A percentile compares a stretch with the other conserved stretches of the same genome.
phyloP scores from a whole-genome alignment of 2,329 filamentous ascomycete species.

The Sporothrix schenckii region DNA sequence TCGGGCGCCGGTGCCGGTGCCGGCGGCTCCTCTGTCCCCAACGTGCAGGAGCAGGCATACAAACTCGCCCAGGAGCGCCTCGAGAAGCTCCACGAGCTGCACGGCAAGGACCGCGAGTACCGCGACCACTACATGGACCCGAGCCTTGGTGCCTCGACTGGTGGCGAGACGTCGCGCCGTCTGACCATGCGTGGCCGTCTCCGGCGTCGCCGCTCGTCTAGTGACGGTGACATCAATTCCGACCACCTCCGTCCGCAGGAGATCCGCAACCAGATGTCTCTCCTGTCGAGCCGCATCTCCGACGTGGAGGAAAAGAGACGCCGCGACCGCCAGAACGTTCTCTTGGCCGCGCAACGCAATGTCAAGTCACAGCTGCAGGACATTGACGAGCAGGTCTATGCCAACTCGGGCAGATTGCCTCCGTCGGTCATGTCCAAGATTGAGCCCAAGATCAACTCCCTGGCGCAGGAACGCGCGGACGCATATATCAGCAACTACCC shows the following conservation, averaged over 20 bases:
- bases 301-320: slow-evolving; percentile 72
- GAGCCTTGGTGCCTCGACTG: slow-evolving; percentile 46
- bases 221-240: slow-evolving; percentile 64
- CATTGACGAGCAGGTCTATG: slow-evolving; percentile 80
- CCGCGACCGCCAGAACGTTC: slow-evolving; percentile 71
- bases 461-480: slow-evolving; percentile 68
- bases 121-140: slow-evolving; percentile 70
- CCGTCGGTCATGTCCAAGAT: slow-evolving; percentile 72
- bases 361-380: slow-evolving; percentile 76
- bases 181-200: slow-evolving; percentile 59
- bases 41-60: slow-evolving; percentile 83
- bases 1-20: background rate
- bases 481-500: slow-evolving; percentile 59
- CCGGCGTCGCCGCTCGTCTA: slow-evolving; percentile 63
- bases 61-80: slow-evolving; percentile 82
- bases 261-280: slow-evolving; percentile 55
- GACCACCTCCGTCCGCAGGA: slow-evolving; percentile 71
- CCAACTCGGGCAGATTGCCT: slow-evolving; percentile 73
- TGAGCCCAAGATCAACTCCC: slow-evolving; percentile 74
- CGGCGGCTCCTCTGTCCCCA: slow-evolving; percentile 54
- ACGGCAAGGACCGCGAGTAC: slow-evolving; percentile 63
- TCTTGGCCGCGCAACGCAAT: slow-evolving; percentile 81
- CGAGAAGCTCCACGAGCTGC: slow-evolving; percentile 75
- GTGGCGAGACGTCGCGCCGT: slow-evolving; percentile 45
- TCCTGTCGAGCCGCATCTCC: slow-evolving; percentile 27